These are phyloP conservation scores for Maudiozyma bulderi DNA, from an alignment of 805 yeast species.

Conservation along the genomic window DNA sequence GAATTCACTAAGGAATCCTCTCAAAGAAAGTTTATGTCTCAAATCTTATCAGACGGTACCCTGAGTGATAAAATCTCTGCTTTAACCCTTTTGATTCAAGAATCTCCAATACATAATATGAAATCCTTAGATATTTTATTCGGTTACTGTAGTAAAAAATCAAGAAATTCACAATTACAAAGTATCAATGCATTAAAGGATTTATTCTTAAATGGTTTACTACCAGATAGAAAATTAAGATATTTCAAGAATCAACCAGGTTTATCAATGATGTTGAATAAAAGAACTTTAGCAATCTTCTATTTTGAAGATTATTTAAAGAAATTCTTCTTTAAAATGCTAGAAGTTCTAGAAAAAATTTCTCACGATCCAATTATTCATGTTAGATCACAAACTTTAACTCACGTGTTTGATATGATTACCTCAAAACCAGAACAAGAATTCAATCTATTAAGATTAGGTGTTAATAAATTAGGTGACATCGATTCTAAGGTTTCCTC, in stretches of 20 bases:
- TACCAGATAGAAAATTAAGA: slow-evolving; percentile 76
- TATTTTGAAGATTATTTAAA: slow-evolving; percentile 89
- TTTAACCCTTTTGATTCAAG: slow-evolving; percentile 82
- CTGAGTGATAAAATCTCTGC: slow-evolving; percentile 92
- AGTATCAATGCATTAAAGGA: slow-evolving; percentile 85
- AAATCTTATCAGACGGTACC: slow-evolving; percentile 86
- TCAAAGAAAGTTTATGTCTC: slow-evolving; percentile 79
- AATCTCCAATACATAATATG: slow-evolving; percentile 84
- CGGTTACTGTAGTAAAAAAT: slow-evolving; percentile 77
- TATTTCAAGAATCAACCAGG: slow-evolving; percentile 71
- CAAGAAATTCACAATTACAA: slow-evolving; percentile 86
- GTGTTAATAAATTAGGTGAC: slow-evolving; percentile 92
- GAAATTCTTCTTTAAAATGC: slow-evolving; percentile 59
- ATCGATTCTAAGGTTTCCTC: slow-evolving; percentile 84
- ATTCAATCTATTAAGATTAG: slow-evolving; percentile 75
- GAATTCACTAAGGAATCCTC: slow-evolving; percentile 69
- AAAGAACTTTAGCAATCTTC: slow-evolving; percentile 56
- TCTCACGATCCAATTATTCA: slow-evolving; percentile 88
- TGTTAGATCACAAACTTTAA: slow-evolving; percentile 68
- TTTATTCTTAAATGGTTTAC: slow-evolving; percentile 70
- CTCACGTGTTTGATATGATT: slow-evolving; percentile 70
- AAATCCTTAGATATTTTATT: slow-evolving; percentile 74
- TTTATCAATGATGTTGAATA: slow-evolving; percentile 35
- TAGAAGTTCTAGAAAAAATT: slow-evolving; percentile 66
- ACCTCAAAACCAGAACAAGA: slow-evolving; percentile 94